Evolutionary conservation across 495 filamentous ascomycete genomes (phyloP).

Genomic region (Aspergillus saccharolyticus): DNA sequence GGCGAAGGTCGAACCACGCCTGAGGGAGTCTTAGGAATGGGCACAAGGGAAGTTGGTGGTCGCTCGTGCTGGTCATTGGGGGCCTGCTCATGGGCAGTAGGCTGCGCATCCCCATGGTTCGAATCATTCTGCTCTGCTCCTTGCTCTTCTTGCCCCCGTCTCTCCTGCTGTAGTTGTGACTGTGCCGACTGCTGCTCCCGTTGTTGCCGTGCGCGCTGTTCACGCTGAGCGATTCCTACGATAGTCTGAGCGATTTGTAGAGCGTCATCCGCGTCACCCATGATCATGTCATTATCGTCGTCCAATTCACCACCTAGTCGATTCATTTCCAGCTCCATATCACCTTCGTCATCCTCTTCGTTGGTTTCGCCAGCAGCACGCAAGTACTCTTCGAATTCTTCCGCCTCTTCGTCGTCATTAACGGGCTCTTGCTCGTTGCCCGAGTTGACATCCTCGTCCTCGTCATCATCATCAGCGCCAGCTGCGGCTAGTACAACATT

Average conservation of each 20-base stretch:
- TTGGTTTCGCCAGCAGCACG: slow-evolving; percentile 23
- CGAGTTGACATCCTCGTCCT: slow-evolving; percentile 44
- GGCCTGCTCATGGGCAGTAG: slow-evolving; percentile 57
- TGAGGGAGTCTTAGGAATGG: slow-evolving; percentile 38
- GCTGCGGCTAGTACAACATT: slow-evolving; percentile 37
- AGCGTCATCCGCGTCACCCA: slow-evolving; percentile 54
- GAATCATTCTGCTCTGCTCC: slow-evolving; percentile 55
- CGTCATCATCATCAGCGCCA: slow-evolving; percentile 46
- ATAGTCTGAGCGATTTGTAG: slow-evolving; percentile 65
- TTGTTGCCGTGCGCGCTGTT: slow-evolving; percentile 1
- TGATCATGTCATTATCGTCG: slow-evolving; percentile 47
- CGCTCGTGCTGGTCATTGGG: slow-evolving; percentile 36
- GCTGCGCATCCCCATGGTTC: slow-evolving; percentile 47
- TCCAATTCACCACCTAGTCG: slow-evolving; percentile 31
- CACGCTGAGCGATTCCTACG: slow-evolving; percentile 34
- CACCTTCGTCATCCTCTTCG: slow-evolving; percentile 29
- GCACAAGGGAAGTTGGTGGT: slow-evolving; percentile 22
- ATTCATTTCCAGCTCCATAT: slow-evolving; percentile 22
- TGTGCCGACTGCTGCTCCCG: slow-evolving; percentile 3
- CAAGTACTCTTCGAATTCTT: slow-evolving; percentile 39
- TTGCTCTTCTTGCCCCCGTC: slow-evolving; percentile 5
- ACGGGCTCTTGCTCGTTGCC: slow-evolving; percentile 38
- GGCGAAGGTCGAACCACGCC: slow-evolving; percentile 30
- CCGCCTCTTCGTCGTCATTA: slow-evolving; percentile 34
- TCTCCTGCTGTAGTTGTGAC: slow-evolving; percentile 3